Conservation (phyloP, 2,329 filamentous ascomycete species). For the Myriosclerotinia scirpicola region DNA sequence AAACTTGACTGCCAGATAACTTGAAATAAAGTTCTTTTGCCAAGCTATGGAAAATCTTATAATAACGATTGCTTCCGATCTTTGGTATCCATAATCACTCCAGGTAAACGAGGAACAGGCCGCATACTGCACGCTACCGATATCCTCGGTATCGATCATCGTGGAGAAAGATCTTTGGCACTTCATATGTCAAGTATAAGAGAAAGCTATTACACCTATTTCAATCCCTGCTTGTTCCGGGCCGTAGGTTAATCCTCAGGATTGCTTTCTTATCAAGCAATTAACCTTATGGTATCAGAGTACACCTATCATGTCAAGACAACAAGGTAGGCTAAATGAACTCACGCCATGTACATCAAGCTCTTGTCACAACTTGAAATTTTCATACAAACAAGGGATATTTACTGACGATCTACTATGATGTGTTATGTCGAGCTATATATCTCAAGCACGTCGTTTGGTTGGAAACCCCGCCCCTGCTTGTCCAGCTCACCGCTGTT, state of each 20-base stretch:
- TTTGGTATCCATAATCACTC: no score
- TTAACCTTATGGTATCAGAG: neutral
- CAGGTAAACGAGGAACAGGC: neutral
- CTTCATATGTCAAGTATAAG: neutral
- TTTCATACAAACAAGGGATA: neutral
- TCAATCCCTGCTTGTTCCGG: no score
- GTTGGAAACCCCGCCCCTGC: neutral
- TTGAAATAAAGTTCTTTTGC: no score
- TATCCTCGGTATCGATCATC: neutral
- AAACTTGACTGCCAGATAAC: no score
- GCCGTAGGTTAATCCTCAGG: neutral
- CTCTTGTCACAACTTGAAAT: slow-evolving; percentile 1
- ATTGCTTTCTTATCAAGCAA: neutral
- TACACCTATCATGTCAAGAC: neutral
- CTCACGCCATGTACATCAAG: neutral
- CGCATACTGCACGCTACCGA: neutral
- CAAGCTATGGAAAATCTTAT: no score
- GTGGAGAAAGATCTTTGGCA: neutral
- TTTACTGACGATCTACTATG: neutral
- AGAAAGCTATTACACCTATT: no score
- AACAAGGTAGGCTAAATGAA: neutral
- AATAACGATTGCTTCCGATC: no score
- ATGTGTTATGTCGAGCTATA: slow-evolving; percentile 1
- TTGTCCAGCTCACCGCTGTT: slow-evolving; percentile 13
- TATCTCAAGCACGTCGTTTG: slow-evolving; percentile 10